Conservation (phyloP, 441 rosid genomes). For the Arabidopsis hybrid region DNA sequence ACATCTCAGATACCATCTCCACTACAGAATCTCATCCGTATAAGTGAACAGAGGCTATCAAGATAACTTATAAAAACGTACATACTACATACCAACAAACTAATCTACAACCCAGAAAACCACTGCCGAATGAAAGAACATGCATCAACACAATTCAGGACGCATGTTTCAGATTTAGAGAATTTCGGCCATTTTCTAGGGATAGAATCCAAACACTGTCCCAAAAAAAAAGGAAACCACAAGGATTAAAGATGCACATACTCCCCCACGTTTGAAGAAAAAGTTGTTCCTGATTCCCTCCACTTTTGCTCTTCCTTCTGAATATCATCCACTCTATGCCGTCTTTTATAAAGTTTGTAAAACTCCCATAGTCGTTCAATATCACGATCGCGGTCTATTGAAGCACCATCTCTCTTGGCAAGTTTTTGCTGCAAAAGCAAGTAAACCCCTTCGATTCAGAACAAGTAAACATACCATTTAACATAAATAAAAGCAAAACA, state of each 20-base stretch:
- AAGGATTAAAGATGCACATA: slow-evolving; percentile 54
- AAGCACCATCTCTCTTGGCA: slow-evolving; percentile 84
- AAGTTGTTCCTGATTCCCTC: slow-evolving; percentile 83
- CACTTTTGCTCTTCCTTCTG: slow-evolving; percentile 82
- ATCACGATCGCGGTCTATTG: slow-evolving; percentile 86
- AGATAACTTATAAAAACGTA: slow-evolving; percentile 7
- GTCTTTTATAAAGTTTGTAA: slow-evolving; percentile 77
- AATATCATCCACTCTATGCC: slow-evolving; percentile 89
- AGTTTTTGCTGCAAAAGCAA: slow-evolving; percentile 90
- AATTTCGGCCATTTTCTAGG: background rate
- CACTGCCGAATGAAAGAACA: slow-evolving; percentile 22
- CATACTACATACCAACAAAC: slow-evolving; percentile 25
- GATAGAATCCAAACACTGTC: slow-evolving; percentile 7
- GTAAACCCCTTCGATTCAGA: slow-evolving; percentile 39
- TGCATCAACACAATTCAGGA: slow-evolving; percentile 9
- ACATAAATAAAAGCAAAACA: slow-evolving; percentile 28
- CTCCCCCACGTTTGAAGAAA: slow-evolving; percentile 81
- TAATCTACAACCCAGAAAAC: slow-evolving; percentile 16
- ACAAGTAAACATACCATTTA: slow-evolving; percentile 28
- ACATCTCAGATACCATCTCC: slow-evolving; percentile 12
- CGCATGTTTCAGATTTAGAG: slow-evolving; percentile 12
- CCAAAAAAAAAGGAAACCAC: slow-evolving; percentile 34
- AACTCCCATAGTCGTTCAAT: slow-evolving; percentile 88
- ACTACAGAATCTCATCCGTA: slow-evolving; percentile 22
- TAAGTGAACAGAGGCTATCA: slow-evolving; percentile 23